Percentiles rank a stretch among this genome's conserved stretches.
Evolutionary conservation across 2,329 filamentous ascomycete species (phyloP).

Genomic region (Fusarium duplospermum): DNA sequence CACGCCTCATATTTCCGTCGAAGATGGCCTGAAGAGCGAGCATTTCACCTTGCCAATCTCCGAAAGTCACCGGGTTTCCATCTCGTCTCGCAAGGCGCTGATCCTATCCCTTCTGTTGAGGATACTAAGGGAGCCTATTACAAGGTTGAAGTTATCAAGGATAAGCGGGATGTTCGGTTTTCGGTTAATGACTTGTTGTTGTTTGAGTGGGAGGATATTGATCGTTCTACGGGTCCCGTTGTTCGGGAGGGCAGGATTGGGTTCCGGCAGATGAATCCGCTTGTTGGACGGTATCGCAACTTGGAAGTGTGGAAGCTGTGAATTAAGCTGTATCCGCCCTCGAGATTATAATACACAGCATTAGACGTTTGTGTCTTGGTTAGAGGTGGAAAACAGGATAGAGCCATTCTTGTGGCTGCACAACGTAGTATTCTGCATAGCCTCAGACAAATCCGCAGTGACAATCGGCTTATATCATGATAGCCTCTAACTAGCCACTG

Average conservation of each 20-base stretch:
- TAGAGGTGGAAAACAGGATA: background rate
- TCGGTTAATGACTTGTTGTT: constrained; percentile 31
- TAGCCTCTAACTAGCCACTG: background rate
- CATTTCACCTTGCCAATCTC: constrained; percentile 38
- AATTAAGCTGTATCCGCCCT: background rate
- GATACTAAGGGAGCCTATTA: constrained; percentile 37
- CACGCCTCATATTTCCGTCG: constrained; percentile 42
- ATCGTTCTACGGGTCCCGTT: constrained; percentile 34
- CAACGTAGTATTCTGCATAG: background rate
- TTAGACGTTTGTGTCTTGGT: background rate
- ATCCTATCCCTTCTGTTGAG: constrained; percentile 35
- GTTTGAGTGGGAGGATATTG: constrained; percentile 35
- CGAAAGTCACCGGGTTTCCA: constrained; percentile 40
- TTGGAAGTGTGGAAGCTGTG: constrained; percentile 39
- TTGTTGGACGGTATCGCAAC: constrained; percentile 38
- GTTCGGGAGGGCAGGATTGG: constrained; percentile 34
- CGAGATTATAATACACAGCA: background rate
- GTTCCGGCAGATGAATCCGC: constrained; percentile 37
- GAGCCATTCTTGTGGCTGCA: background rate
- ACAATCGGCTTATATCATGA: too few relatives aligned
- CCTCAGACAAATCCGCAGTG: background rate
- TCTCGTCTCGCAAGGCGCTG: constrained; percentile 39
- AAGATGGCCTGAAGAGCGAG: constrained; percentile 40
- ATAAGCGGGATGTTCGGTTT: constrained; percentile 30
- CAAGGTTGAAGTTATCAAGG: constrained; percentile 38